Evolutionary conservation across 257 asterid species (phyloP).

Genomic region (Solanum commersonii): DNA sequence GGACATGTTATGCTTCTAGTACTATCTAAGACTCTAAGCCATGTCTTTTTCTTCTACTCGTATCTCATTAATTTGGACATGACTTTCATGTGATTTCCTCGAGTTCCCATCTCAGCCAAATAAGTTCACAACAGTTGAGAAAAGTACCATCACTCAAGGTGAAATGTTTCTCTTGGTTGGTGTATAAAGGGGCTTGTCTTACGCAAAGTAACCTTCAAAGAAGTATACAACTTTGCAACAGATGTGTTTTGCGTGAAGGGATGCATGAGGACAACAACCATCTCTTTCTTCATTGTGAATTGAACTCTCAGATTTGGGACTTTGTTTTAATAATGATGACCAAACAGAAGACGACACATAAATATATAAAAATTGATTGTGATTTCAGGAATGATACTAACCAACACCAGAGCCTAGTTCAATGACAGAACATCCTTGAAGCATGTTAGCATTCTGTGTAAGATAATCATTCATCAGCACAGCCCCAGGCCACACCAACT

Average conservation of each 20-base stretch:
- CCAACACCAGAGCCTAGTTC: conserved; percentile 98
- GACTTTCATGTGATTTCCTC: not conserved
- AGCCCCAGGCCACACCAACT: conserved; percentile 98
- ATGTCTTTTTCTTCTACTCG: not conserved
- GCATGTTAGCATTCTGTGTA: conserved; percentile 47
- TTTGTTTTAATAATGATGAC: not conserved
- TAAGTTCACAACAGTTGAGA: not conserved
- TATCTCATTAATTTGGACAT: not conserved
- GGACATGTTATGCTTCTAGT: not conserved
- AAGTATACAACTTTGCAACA: not conserved
- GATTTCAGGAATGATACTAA: conserved; percentile 12
- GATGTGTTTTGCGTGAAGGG: not conserved
- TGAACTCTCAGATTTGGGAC: not conserved
- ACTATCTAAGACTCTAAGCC: not conserved
- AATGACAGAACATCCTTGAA: conserved; percentile 60
- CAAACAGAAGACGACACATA: not conserved
- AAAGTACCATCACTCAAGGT: not conserved
- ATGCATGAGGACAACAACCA: not conserved
- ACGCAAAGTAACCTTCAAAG: not conserved
- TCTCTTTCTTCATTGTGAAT: not conserved
- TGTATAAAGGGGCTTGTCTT: not conserved
- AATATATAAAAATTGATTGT: not conserved
- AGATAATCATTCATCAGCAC: conserved; percentile 68
- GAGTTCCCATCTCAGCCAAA: not conserved
- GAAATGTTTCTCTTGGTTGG: not conserved